These are phyloP conservation scores for Rhizophora mangle DNA, from an alignment of 345 rosid species.

Conservation along the genomic window DNA sequence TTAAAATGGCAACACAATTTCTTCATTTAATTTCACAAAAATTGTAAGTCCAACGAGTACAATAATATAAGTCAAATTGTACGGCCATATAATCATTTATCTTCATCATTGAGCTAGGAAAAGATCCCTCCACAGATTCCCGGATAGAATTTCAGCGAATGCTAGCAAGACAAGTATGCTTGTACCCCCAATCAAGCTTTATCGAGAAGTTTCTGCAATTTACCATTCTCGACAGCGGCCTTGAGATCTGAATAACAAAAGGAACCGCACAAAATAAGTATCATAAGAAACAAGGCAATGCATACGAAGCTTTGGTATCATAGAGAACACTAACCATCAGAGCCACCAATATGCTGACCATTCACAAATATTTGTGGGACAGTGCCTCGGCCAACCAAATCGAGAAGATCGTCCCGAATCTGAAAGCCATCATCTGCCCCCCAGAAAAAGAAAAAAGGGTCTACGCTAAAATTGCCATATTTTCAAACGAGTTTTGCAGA, in stretches of 20 bases:
- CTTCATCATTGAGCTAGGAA: too few relatives aligned
- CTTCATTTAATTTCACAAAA: too few relatives aligned
- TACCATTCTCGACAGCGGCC: conserved; percentile 40
- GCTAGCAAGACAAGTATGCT: conserved; percentile 2
- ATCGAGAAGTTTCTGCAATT: conserved; percentile 46
- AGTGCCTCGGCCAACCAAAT: conserved; percentile 24
- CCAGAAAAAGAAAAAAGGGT: not conserved
- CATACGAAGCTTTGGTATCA: not conserved
- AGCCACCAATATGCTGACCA: conserved; percentile 35
- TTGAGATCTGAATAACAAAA: conserved; percentile 48
- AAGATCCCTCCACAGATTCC: not conserved
- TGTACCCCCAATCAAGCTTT: conserved; percentile 17
- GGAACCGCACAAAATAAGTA: not conserved
- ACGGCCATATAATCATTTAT: too few relatives aligned
- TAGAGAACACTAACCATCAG: conserved; percentile 22
- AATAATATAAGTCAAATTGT: too few relatives aligned
- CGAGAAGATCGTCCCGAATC: conserved; percentile 29
- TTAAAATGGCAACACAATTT: too few relatives aligned
- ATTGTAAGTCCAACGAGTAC: too few relatives aligned
- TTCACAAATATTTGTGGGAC: conserved; percentile 33
- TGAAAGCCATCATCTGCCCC: conserved; percentile 24
- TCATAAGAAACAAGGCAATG: conserved; percentile 1
- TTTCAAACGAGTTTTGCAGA: too few relatives aligned
- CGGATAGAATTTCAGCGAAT: not conserved
- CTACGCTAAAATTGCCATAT: too few relatives aligned